These are phyloP conservation scores for Beauveria caledonica DNA, from an alignment of 2,329 filamentous ascomycete species.

Conservation along the genomic window DNA sequence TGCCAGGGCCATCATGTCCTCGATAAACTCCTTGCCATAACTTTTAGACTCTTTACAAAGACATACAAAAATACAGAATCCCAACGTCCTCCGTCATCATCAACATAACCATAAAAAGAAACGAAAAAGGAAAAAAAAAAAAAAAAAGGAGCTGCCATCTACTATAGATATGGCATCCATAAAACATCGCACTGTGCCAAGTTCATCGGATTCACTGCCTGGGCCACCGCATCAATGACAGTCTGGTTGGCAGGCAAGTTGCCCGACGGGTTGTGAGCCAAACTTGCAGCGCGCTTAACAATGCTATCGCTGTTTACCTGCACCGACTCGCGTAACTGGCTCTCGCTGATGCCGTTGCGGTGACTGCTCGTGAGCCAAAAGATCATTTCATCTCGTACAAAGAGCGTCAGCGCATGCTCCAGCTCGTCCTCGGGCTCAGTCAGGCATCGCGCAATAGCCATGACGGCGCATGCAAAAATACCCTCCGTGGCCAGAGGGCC, in stretches of 20 bases:
- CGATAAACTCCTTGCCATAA: constrained; percentile 4
- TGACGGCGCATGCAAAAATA: constrained; percentile 88
- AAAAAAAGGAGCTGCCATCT: not conserved
- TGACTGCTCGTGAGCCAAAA: constrained; percentile 87
- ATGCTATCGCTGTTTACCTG: constrained; percentile 84
- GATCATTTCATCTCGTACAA: constrained; percentile 95
- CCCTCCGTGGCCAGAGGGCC: constrained; percentile 92
- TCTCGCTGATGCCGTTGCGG: constrained; percentile 47
- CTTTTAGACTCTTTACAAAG: not conserved
- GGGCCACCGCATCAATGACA: constrained; percentile 87
- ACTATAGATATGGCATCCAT: constrained; percentile 92
- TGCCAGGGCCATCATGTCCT: not conserved
- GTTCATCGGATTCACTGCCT: constrained; percentile 85
- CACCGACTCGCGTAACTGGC: constrained; percentile 68
- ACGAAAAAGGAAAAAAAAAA: not conserved
- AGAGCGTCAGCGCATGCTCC: constrained; percentile 89
- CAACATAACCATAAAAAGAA: not conserved
- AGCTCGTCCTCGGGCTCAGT: constrained; percentile 84
- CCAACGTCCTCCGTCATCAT: not conserved
- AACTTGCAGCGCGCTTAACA: constrained; percentile 77
- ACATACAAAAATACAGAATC: not conserved
- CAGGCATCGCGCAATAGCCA: constrained; percentile 91
- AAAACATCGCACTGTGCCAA: constrained; percentile 81
- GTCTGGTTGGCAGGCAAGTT: constrained; percentile 94
- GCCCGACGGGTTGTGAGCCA: constrained; percentile 69